Conservation (phyloP, 805 yeast species). For the Metschnikowia kofuensis region DNA sequence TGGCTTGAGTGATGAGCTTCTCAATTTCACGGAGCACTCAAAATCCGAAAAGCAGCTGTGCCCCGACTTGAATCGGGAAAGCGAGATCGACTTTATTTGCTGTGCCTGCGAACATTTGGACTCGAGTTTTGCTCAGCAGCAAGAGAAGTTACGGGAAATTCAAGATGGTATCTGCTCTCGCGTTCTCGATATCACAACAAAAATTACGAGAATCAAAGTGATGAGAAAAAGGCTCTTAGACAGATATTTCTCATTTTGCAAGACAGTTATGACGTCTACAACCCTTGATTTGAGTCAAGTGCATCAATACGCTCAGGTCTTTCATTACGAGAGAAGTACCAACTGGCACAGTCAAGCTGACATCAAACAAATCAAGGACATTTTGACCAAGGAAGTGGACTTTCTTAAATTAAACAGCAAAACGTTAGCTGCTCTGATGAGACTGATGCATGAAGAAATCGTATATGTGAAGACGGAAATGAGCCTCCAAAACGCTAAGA, state of each 20-base stretch:
- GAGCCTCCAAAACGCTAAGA: too few species aligned
- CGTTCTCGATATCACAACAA: background rate
- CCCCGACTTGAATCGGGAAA: too few species aligned
- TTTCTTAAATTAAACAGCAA: background rate
- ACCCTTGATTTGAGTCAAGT: too few species aligned
- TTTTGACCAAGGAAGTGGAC: background rate
- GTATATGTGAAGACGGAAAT: background rate
- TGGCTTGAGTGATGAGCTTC: too few species aligned
- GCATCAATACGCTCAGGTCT: background rate
- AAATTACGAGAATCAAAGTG: background rate
- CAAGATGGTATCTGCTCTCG: background rate
- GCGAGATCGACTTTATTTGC: too few species aligned
- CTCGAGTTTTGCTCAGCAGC: too few species aligned
- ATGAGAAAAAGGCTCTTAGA: conserved; percentile 1
- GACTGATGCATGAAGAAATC: background rate
- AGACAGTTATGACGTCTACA: too few species aligned
- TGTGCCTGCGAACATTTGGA: too few species aligned
- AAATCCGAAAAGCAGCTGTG: too few species aligned
- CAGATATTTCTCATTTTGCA: background rate
- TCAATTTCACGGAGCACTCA: too few species aligned
- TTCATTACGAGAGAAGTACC: background rate
- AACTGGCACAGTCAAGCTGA: background rate
- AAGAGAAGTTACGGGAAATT: too few species aligned
- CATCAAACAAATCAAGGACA: background rate
- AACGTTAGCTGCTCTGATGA: background rate